Base-by-base conservation (phyloP, 257 asterid genomes). In the Nicotiana attenuata region DNA sequence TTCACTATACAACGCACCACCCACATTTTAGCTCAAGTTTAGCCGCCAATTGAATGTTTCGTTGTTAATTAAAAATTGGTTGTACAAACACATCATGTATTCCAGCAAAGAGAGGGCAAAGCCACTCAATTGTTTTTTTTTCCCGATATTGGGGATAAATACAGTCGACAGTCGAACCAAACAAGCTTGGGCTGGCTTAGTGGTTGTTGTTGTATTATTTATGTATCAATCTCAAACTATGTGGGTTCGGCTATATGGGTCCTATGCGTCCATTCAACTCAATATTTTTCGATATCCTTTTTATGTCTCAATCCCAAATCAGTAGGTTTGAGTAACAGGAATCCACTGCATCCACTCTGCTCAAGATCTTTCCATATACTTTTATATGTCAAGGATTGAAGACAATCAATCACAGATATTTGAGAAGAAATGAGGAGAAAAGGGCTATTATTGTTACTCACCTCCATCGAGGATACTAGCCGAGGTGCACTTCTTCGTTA, bases 401-500 rank as follows among this genome's bases (percentile, higher is more conserved):
- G 24, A 20, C 65, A 60, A 60, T 60, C 15, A 67, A 13, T 67
- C 52, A 67, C 33, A 67, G 4, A 67, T 19, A 67, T 67, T 31
- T 10, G 52, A 67, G 45, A 38, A 60, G 15, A 20, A 60, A 52
- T 14, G 56, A 52, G 57, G 19, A 52, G 57, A 52, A 67, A 67
- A 4, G 13, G 14, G 20, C 24, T 15, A 41, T 24, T 2, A 47
- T 33, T 63, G 22, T 45, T 11, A 59, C 81, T 2, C 13, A 80
- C 86, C 83, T 84, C 87, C 84, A 84, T 73, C 87, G 65, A 84
- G 79, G 35, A 71, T 45, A 80, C 57, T 65, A 14, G 84, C 84
- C 14, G 83, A 80, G 47, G 82, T 71, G 81, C 83, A 75, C 65
- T 73, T 84, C 87, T 84, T 84, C 26, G 82, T 17, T 53, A 84